These are phyloP conservation scores for Pythium rhizo-oryzae DNA, from an alignment of 352 stramenopile genomes.

Conservation along the genomic window DNA sequence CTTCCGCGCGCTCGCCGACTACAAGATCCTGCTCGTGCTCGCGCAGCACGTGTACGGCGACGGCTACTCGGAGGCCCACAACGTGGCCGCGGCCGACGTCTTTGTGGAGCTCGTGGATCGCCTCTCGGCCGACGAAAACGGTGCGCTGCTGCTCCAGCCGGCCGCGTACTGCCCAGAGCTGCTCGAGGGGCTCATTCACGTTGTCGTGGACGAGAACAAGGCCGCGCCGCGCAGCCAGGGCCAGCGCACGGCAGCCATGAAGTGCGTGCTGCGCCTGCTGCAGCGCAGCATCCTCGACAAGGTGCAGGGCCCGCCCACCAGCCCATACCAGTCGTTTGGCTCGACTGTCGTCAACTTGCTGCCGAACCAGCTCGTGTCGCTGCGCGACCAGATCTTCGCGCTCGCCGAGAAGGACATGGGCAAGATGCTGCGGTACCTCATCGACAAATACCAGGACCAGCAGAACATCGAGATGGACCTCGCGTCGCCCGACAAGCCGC, in stretches of 20 bases:
- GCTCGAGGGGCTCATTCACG: constrained; percentile 77
- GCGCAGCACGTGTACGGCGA: constrained; percentile 76
- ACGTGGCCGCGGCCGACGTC: constrained; percentile 82
- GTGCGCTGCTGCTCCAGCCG: constrained; percentile 86
- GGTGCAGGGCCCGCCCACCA: constrained; percentile 76
- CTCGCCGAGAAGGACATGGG: constrained; percentile 66
- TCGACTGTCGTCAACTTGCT: constrained; percentile 86
- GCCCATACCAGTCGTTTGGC: constrained; percentile 86
- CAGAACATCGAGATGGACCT: constrained; percentile 80
- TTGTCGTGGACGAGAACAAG: constrained; percentile 43
- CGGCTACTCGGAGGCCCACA: constrained; percentile 67
- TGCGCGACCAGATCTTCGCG: constrained; percentile 75
- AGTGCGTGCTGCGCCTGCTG: constrained; percentile 75
- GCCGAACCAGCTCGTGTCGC: constrained; percentile 72
- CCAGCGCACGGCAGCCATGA: constrained; percentile 84
- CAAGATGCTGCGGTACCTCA: constrained; percentile 71
- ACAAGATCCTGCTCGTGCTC: constrained; percentile 88
- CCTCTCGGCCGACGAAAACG: constrained; percentile 88
- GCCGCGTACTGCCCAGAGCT: constrained; percentile 83
- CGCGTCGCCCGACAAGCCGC: constrained; percentile 49
- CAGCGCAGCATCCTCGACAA: constrained; percentile 79
- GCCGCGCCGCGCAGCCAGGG: constrained; percentile 38
- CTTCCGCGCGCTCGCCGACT: constrained; percentile 86
- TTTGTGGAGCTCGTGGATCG: constrained; percentile 89
- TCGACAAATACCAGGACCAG: constrained; percentile 79